Evolutionary conservation across 2,329 filamentous ascomycete genomes (phyloP).

Genomic region (Clonostachys rosea): DNA sequence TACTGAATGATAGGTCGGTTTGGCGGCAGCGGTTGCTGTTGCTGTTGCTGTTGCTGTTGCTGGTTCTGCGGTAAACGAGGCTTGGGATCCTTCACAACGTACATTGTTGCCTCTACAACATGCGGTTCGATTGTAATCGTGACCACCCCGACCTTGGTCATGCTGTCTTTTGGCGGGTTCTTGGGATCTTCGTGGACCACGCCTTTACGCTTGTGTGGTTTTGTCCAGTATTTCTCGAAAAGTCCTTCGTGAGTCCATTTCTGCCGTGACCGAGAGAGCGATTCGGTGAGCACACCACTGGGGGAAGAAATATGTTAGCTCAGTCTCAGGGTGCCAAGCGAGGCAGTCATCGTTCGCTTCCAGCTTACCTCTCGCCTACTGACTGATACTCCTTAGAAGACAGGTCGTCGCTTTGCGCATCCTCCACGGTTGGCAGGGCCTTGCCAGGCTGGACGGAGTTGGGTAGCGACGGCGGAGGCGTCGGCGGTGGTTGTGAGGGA

Average conservation of each 20-base stretch:
- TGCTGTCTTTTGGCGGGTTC: conserved; percentile 66
- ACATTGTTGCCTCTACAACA: conserved; percentile 72
- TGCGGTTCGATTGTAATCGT: conserved; percentile 77
- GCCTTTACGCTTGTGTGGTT: conserved; percentile 64
- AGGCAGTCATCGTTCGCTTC: neutral
- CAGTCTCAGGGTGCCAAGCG: conserved; percentile 10
- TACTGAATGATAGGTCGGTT: conserved; percentile 59
- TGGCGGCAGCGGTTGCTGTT: conserved; percentile 9
- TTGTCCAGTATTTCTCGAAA: conserved; percentile 75
- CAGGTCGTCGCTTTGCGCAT: conserved; percentile 60
- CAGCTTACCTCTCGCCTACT: conserved; percentile 62
- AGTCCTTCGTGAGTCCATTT: conserved; percentile 69
- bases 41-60: conserved; percentile 5
- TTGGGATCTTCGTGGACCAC: conserved; percentile 58
- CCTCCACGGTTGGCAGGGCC: conserved; percentile 66
- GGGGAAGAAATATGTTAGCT: conserved; percentile 1
- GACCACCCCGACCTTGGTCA: conserved; percentile 69
- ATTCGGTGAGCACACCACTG: conserved; percentile 72
- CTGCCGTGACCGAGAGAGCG: conserved; percentile 66
- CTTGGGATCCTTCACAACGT: conserved; percentile 62
- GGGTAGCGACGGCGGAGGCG: conserved; percentile 45
- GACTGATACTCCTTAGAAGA: conserved; percentile 65
- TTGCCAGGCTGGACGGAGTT: conserved; percentile 59
- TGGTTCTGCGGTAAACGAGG: conserved; percentile 29
- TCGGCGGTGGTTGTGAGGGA: conserved; percentile 11